These are phyloP conservation scores for Ramaria rubella DNA, from an alignment of 768 basidiomycete genomes.

Conservation along the genomic window DNA sequence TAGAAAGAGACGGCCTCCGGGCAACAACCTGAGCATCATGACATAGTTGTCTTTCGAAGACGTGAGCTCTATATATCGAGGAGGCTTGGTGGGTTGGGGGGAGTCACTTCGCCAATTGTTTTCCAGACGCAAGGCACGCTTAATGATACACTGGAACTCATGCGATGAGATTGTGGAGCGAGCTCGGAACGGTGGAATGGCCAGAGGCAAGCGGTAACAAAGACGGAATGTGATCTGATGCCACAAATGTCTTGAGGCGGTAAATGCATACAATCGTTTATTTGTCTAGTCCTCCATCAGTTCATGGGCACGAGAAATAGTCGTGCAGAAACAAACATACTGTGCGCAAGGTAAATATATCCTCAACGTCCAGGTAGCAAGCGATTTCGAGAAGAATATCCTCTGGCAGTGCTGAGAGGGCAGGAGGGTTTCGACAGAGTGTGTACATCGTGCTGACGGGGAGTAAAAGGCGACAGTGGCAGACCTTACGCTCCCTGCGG, in stretches of 20 bases:
- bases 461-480: neutral
- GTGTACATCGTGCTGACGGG: neutral
- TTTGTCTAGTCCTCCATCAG: no score
- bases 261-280: neutral
- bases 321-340: neutral
- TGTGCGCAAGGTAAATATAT: slow-evolving; percentile 1
- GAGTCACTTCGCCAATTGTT: slow-evolving; percentile 7
- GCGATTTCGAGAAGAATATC: slow-evolving; percentile 9
- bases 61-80: slow-evolving; percentile 4
- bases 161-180: neutral
- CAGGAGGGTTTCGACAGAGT: neutral
- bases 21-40: slow-evolving; percentile 11
- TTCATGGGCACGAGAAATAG: neutral
- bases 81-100: neutral
- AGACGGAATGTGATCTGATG: neutral
- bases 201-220: slow-evolving; percentile 5
- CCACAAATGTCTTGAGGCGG: slow-evolving; percentile 5
- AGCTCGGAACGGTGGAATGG: slow-evolving; percentile 9
- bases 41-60: neutral
- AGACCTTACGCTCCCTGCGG: neutral
- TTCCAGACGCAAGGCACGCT: slow-evolving; percentile 3
- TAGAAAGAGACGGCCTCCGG: slow-evolving; percentile 7
- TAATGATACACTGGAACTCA: slow-evolving; percentile 2
- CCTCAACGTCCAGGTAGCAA: slow-evolving; percentile 5
- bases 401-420: slow-evolving; percentile 1